phyloP scores from a whole-genome alignment of 768 basidiomycete species.

The Fomitopsis serialis region DNA sequence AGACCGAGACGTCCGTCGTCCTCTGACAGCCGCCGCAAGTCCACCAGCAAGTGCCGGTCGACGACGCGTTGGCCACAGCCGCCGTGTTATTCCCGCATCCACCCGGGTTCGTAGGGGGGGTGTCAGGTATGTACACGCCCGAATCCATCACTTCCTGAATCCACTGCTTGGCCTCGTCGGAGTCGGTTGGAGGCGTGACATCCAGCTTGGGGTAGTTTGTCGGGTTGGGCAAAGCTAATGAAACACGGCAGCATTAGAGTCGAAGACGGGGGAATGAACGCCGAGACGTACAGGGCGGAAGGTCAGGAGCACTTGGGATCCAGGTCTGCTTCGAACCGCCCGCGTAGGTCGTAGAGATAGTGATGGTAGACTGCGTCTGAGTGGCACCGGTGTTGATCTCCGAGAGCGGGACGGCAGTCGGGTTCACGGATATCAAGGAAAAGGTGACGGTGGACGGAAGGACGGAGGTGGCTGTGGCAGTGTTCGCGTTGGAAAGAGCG shows the following conservation, averaged over 20 bases:
- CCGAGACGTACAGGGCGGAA: conserved; percentile 42
- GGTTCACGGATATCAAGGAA: conserved; percentile 25
- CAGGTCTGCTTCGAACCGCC: conserved; percentile 34
- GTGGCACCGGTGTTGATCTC: conserved; percentile 21
- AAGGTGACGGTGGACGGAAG: conserved; percentile 18
- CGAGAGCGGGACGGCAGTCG: conserved; percentile 29
- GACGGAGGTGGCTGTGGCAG: neutral
- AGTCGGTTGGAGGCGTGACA: conserved; percentile 50
- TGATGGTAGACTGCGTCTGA: conserved; percentile 21
- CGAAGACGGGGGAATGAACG: neutral
- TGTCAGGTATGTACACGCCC: conserved; percentile 53
- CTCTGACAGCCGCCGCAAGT: conserved; percentile 70
- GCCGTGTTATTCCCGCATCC: conserved; percentile 51
- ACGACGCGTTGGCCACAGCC: conserved; percentile 36
- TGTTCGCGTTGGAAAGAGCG: neutral
- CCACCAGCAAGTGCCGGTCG: conserved; percentile 64
- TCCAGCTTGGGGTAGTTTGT: conserved; percentile 68
- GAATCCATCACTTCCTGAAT: conserved; percentile 52
- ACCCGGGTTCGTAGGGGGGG: conserved; percentile 35
- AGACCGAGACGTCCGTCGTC: conserved; percentile 62
- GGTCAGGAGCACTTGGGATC: conserved; percentile 51
- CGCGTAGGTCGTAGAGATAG: conserved; percentile 28
- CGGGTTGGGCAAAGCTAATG: conserved; percentile 35
- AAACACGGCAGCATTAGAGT: neutral
- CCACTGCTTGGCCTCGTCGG: conserved; percentile 67